Conservation (phyloP, 2,329 filamentous ascomycete species). For the Fusarium pseudoanthophilum region DNA sequence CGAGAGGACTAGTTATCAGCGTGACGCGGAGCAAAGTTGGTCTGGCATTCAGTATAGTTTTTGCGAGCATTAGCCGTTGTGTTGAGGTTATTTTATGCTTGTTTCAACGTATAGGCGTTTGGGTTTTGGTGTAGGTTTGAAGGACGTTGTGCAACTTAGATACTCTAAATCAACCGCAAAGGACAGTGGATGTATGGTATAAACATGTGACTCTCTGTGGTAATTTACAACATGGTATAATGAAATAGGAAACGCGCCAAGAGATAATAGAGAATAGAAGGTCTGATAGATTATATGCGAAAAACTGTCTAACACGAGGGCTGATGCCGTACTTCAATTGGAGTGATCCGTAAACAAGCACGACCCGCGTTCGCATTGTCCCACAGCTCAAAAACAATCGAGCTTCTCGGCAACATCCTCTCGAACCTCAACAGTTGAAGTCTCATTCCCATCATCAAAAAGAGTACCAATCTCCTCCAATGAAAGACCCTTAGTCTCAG, state of each 20-base stretch:
- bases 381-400: background rate
- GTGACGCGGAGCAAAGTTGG: background rate
- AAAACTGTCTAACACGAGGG: accelerated
- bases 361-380: background rate
- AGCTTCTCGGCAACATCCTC: background rate
- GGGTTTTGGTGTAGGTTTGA: background rate
- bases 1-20: background rate
- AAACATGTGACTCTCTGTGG: accelerated
- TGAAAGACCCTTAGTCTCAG: background rate
- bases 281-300: accelerated
- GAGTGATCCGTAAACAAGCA: background rate
- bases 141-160: background rate
- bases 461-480: background rate
- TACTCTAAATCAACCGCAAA: background rate
- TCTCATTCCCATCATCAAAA: background rate
- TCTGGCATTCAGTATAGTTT: constrained; percentile 1
- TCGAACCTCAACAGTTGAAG: background rate
- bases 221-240: background rate
- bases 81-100: background rate
- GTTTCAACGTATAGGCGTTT: background rate
- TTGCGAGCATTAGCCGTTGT: constrained; percentile 23
- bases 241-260: background rate
- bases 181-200: background rate
- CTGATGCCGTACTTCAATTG: background rate
- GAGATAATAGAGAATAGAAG: accelerated